Conservation (phyloP, 805 yeast genomes). For the Suhomyces faveliae region DNA sequence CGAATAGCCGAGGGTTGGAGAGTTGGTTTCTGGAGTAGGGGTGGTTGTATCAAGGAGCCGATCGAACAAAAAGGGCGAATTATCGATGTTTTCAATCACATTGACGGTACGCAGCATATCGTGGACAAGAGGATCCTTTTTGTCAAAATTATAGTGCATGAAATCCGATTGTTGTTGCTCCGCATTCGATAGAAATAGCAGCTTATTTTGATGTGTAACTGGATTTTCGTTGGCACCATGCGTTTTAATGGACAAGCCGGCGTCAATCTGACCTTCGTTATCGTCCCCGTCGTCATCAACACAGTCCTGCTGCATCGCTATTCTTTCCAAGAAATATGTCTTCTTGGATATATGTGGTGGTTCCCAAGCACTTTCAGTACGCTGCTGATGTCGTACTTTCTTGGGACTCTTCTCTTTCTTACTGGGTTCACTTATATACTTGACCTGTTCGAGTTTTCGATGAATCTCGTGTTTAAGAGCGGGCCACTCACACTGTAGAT, state of each 20-base stretch:
- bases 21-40: neutral
- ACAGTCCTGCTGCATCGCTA: constrained; percentile 39
- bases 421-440: constrained; percentile 12
- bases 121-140: neutral
- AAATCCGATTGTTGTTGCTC: neutral
- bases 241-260: neutral
- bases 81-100: neutral
- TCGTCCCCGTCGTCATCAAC: constrained; percentile 2
- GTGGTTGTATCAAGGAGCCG: neutral
- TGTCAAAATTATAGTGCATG: neutral
- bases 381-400: constrained; percentile 1
- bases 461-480: constrained; percentile 19
- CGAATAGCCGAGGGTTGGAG: neutral
- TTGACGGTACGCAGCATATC: neutral
- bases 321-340: constrained; percentile 23
- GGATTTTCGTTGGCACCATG: neutral
- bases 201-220: neutral
- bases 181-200: neutral
- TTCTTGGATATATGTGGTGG: constrained; percentile 3
- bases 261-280: neutral
- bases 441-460: constrained; percentile 21
- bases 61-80: neutral
- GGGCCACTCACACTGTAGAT: constrained; percentile 29
- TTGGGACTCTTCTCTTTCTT: neutral
- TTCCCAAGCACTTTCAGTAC: neutral